A percentile compares a stretch with the other conserved stretches of the same genome.
These are phyloP conservation scores for Cytidiella melzeri DNA, from an alignment of 768 basidiomycete species.

Conservation along the genomic window DNA sequence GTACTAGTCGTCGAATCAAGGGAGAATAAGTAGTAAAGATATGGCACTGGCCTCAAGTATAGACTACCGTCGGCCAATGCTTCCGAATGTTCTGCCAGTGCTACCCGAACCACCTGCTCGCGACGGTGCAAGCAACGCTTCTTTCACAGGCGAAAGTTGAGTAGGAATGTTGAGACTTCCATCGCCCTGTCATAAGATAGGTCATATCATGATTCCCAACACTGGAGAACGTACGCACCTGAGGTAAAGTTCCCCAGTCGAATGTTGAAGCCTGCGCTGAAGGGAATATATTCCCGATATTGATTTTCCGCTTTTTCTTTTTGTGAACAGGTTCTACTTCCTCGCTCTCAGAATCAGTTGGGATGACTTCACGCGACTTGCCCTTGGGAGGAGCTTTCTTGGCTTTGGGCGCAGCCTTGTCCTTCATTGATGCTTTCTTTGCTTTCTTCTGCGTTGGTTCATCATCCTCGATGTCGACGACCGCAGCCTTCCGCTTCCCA, in stretches of 20 bases:
- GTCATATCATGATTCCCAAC: background rate
- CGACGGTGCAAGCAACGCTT: background rate
- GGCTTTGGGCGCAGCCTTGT: constrained; percentile 2
- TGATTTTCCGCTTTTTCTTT: constrained; percentile 70
- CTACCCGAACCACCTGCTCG: background rate
- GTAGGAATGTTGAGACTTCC: constrained; percentile 58
- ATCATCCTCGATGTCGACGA: constrained; percentile 11
- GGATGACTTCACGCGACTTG: constrained; percentile 19
- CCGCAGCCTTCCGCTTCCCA: constrained; percentile 27
- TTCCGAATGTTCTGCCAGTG: too few relatives aligned
- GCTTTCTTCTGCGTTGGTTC: background rate
- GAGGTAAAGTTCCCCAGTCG: constrained; percentile 38
- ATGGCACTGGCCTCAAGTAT: too few relatives aligned
- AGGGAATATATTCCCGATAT: constrained; percentile 51
- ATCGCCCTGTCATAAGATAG: constrained; percentile 19
- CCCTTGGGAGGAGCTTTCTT: constrained; percentile 10
- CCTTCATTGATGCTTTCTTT: constrained; percentile 5
- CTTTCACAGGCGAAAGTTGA: constrained; percentile 60
- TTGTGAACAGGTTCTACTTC: constrained; percentile 32
- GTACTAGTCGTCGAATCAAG: too few relatives aligned
- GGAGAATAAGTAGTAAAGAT: too few relatives aligned
- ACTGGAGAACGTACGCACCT: constrained; percentile 24
- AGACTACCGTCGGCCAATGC: too few relatives aligned
- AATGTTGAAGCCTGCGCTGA: constrained; percentile 34
- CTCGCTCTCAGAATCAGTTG: constrained; percentile 15